Evolutionary conservation across 108 stramenopile genomes (phyloP).

Genomic region (Pseudonitzschia multiseries): DNA sequence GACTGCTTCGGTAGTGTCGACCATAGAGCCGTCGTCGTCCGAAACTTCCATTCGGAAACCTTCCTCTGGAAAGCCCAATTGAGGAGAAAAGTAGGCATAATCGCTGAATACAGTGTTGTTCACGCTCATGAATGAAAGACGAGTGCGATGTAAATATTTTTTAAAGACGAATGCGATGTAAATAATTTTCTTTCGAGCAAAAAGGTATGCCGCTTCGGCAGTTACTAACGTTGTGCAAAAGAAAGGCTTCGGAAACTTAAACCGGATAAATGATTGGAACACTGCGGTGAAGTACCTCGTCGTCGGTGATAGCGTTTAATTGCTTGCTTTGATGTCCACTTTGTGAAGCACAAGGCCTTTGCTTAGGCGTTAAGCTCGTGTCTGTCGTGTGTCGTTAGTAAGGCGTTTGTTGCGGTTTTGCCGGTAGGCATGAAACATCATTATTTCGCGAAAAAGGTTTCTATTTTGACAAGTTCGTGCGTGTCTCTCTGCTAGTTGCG

Average conservation of each 20-base stretch:
- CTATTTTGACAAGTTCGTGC: slow-evolving; percentile 3
- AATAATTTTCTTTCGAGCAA: not conserved
- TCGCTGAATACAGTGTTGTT: not conserved
- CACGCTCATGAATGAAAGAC: not conserved
- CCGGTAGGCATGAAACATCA: not conserved
- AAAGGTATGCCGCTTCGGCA: not conserved
- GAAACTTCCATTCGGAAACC: not conserved
- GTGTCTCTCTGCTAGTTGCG: not conserved
- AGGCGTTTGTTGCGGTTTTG: not conserved
- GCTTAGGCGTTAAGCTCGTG: not conserved
- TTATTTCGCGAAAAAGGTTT: not conserved
- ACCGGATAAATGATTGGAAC: too few relatives aligned
- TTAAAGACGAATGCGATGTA: not conserved
- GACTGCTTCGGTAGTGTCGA: not conserved
- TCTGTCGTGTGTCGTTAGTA: not conserved
- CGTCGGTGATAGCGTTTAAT: too few relatives aligned
- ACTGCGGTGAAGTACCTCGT: too few relatives aligned
- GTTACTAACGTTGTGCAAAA: not conserved
- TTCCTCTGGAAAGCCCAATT: not conserved
- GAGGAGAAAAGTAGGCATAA: not conserved
- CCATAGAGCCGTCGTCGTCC: not conserved
- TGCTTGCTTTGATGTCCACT: too few relatives aligned
- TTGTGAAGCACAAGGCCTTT: not conserved
- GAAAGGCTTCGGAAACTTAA: not conserved
- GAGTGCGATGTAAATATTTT: not conserved